These are phyloP conservation scores for Russula compacta DNA, from an alignment of 768 basidiomycete genomes.

Conservation along the genomic window DNA sequence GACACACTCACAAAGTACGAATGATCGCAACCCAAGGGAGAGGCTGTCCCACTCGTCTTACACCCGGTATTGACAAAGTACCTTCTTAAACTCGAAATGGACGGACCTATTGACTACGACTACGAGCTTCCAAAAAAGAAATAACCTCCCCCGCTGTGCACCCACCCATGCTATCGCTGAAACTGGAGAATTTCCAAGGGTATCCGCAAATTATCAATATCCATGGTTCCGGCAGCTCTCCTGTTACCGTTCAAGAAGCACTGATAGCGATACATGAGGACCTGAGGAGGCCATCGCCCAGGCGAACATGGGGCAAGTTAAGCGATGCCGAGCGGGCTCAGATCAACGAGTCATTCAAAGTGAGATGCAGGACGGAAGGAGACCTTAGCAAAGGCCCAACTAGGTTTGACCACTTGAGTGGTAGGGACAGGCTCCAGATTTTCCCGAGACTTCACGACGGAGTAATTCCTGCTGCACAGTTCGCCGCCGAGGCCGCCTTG, in stretches of 20 bases:
- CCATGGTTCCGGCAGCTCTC: background rate
- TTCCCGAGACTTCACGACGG: background rate
- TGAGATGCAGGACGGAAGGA: background rate
- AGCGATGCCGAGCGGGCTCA: background rate
- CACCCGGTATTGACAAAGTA: constrained; percentile 5
- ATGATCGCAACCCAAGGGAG: background rate
- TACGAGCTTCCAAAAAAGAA: constrained; percentile 4
- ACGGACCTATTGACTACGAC: background rate
- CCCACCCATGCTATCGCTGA: background rate
- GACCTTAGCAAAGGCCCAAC: background rate
- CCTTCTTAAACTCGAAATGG: constrained; percentile 1
- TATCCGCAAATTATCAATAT: background rate
- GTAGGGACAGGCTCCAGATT: constrained; percentile 6
- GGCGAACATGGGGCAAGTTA: background rate
- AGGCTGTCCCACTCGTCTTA: background rate
- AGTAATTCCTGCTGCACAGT: background rate
- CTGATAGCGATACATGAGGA: background rate
- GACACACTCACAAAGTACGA: no score
- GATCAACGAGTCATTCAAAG: background rate
- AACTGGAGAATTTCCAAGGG: constrained; percentile 5
- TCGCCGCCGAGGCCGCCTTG: background rate
- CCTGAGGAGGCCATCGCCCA: background rate
- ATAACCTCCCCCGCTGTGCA: background rate
- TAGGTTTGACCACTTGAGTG: background rate
- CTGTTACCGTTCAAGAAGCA: constrained; percentile 2